Base-by-base conservation (phyloP, 352 stramenopile genomes). In the Achlya hypogyna region DNA sequence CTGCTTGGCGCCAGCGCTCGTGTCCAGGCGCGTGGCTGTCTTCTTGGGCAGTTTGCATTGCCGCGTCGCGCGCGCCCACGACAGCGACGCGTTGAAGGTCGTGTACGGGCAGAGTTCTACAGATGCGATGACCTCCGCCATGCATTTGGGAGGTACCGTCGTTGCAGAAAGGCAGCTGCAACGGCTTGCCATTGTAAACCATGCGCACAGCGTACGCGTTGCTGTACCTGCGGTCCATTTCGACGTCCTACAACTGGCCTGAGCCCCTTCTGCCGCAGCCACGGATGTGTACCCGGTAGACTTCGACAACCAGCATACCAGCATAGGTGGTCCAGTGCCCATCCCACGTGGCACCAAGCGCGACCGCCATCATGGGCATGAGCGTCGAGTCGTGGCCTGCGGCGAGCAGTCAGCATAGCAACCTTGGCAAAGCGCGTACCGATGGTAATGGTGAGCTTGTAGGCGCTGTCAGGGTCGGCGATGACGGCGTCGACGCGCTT, bases 301-400 rank as follows among this genome's bases (percentile, higher is more conserved):
- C 49, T 73, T 94, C 86, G 28, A 91, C 77, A 27, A 75, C 65
- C 43, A 94, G 71, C 75, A 90, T 76, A 22, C 80, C 82, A 14
- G 86, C 86, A 69, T 94, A 94, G 27, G 86, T 84, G 32, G 86
- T 93, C 86, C 86, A 94, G 31, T 77, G 86, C 65, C 82, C 79
- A 51, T 91, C 78, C 86, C 86, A 94, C 27, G 90, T 86, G 16
- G 86, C 65, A 35, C 82, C 84, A 45, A 84, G 74, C 31, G 87
- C 74, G 12, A 80, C 78, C 29, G 86, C 82, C 31, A 94, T 66
- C 49, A 94, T 82, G 18, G 86, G 86, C 84, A 94, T 94, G 69
- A 94, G 79, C 3, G 86, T 94, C 70, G 84, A 92, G 72, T 94
- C 86, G 49, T 94, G 86, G 12, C 73, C 78, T 85, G 63, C 1